Evolutionary conservation across 768 basidiomycete species (phyloP).

Genomic region (Phaffia australis): DNA sequence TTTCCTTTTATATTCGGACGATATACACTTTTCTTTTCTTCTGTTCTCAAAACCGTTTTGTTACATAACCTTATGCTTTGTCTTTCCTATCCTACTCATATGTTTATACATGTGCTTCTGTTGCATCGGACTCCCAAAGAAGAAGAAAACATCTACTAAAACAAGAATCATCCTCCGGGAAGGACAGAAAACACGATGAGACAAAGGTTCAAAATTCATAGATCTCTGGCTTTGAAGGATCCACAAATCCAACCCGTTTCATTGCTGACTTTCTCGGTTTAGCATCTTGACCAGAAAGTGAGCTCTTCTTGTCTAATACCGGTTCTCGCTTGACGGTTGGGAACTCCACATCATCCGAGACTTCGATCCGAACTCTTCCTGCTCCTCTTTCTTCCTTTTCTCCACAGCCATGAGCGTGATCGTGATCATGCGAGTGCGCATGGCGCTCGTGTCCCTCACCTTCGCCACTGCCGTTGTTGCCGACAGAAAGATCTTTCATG

Average conservation of each 20-base stretch:
- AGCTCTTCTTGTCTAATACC: not conserved
- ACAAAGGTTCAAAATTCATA: conserved; percentile 35
- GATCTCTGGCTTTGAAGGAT: conserved; percentile 34
- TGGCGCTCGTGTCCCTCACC: conserved; percentile 23
- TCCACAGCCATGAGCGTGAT: conserved; percentile 27
- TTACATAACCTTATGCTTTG: no score
- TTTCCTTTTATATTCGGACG: no score
- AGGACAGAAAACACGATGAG: no score
- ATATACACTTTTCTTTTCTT: no score
- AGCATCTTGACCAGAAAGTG: not conserved
- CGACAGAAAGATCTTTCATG: not conserved
- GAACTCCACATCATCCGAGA: conserved; percentile 16
- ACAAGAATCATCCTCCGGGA: no score
- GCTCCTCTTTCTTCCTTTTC: conserved; percentile 4
- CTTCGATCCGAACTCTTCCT: conserved; percentile 18
- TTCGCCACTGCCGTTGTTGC: conserved; percentile 1
- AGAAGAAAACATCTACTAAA: no score
- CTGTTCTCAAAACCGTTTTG: no score
- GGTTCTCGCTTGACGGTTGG: not conserved
- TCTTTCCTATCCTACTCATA: no score
- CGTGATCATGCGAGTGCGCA: conserved; percentile 18
- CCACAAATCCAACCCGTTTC: conserved; percentile 31
- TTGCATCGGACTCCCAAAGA: no score
- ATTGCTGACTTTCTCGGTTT: conserved; percentile 23
- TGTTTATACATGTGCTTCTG: no score